Evolutionary conservation across 768 basidiomycete species (phyloP), one percentile per base, ranked within the genome.

Genomic region (Tricholoma bakamatsutake): DNA sequence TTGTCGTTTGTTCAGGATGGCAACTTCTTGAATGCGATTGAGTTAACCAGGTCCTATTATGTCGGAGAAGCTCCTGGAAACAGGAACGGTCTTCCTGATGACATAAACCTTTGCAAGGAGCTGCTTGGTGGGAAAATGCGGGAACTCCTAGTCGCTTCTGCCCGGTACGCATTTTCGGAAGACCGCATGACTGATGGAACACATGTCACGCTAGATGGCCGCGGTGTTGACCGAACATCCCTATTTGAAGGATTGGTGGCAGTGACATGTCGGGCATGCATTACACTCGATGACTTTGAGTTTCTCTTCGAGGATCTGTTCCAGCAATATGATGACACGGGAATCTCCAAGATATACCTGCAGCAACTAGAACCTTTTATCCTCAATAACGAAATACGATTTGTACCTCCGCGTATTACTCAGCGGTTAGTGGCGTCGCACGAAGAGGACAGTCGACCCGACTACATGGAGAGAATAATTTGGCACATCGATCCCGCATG

Each of bases 401-500:
- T 81, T 46, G 81, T 95, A 4, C 94, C 97, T 11, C 93, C 96
- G 8, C 83, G 85, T 34, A 86, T 99, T 56, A 89, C 91, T 5
- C 93, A 99, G 68, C 79, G 82, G 53, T 73, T 99, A 24, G 80
- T 98, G 50, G 80, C 81, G 1, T 71, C 90, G 42, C 90, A 97
- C 62, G 89, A 87, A 46, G 81, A 84, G 31, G 78, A 83, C 43
- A 76, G 75, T 11, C 81, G 85, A 34, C 83, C 87, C 7, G 88
- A 90, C 49, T 76, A 84, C 3, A 90, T 88, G 1, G 95, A 99
- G 68, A 82, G 83, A 30, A 76, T 98, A 55, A 96, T 99, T 53
- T 98, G 94, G 93, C 92, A 96, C 66, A 92, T 98, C 60, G 91
- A 97, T 62, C 93, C 96, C 1, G 73, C 81, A 2, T 91, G 87